These are phyloP conservation scores for Eucalyptus victrix DNA, from an alignment of 345 rosid genomes.

Conservation along the genomic window DNA sequence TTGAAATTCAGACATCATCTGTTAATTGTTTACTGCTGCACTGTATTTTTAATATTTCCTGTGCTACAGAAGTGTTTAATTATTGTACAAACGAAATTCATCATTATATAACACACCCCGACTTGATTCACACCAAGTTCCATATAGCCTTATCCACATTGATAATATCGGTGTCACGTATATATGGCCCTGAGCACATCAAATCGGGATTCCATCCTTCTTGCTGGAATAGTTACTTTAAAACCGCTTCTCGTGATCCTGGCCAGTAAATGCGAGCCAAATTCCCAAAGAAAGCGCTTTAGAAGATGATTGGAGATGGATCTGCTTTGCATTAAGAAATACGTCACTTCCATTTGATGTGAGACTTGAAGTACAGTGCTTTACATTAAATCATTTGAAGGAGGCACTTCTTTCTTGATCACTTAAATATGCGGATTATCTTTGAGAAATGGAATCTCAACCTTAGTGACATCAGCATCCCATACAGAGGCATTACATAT, in stretches of 20 bases:
- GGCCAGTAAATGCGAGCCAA: background rate
- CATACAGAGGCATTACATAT: background rate
- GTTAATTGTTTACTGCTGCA: background rate
- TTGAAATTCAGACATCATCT: background rate
- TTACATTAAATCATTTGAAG: background rate
- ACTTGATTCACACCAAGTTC: background rate
- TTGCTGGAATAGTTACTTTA: background rate
- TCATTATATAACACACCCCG: background rate
- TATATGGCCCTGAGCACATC: background rate
- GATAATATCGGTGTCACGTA: background rate
- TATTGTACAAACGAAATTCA: background rate
- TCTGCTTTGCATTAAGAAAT: background rate
- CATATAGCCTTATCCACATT: background rate
- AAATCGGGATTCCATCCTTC: background rate
- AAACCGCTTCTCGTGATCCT: background rate
- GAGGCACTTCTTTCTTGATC: background rate
- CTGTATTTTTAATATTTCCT: background rate
- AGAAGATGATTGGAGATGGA: background rate
- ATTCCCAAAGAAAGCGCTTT: background rate
- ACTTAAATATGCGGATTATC: background rate
- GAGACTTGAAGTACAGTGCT: background rate
- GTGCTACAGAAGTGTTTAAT: background rate
- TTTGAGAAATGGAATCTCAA: background rate
- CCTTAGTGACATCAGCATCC: background rate
- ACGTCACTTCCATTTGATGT: background rate